A percentile compares a stretch with the other conserved stretches of the same genome.
Conservation (phyloP, 192 early-diverging fungal species). For the Rhizoclosmatium sp. region DNA sequence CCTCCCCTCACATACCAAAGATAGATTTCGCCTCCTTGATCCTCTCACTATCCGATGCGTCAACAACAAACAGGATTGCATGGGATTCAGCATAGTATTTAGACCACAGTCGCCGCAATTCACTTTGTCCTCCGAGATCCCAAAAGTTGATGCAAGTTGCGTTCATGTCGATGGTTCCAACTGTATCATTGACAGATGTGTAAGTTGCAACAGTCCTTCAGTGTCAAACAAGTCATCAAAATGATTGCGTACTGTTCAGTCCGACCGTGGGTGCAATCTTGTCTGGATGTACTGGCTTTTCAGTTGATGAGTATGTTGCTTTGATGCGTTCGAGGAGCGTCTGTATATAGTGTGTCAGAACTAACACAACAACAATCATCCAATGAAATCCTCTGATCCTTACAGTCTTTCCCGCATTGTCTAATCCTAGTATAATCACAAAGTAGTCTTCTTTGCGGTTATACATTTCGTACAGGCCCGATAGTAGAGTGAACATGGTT, state of each 20-base stretch:
- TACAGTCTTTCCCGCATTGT: slow-evolving; percentile 98
- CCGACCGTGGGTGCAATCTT: slow-evolving; percentile 95
- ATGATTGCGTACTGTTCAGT: slow-evolving; percentile 73
- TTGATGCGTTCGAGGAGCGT: slow-evolving; percentile 95
- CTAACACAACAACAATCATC: neutral
- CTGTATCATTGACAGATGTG: slow-evolving; percentile 44
- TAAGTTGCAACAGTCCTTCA: neutral
- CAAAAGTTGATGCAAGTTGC: slow-evolving; percentile 85
- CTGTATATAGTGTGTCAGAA: slow-evolving; percentile 42
- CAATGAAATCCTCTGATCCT: slow-evolving; percentile 19
- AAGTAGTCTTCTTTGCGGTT: slow-evolving; percentile 92
- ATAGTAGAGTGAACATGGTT: slow-evolving; percentile 90
- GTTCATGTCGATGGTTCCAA: slow-evolving; percentile 79
- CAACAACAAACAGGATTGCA: slow-evolving; percentile 92
- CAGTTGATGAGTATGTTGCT: slow-evolving; percentile 70
- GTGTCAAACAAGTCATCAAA: neutral
- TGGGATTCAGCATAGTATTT: slow-evolving; percentile 95
- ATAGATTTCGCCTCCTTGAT: slow-evolving; percentile 80
- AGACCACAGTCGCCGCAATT: slow-evolving; percentile 90
- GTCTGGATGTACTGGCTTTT: slow-evolving; percentile 80
- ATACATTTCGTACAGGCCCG: slow-evolving; percentile 87
- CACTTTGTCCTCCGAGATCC: slow-evolving; percentile 93
- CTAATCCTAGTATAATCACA: slow-evolving; percentile 95
- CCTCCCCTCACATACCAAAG: slow-evolving; percentile 66
- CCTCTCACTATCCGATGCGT: slow-evolving; percentile 81